These are phyloP conservation scores for Tolypocladium sp. DNA, from an alignment of 2,329 filamentous ascomycete species.

Conservation along the genomic window DNA sequence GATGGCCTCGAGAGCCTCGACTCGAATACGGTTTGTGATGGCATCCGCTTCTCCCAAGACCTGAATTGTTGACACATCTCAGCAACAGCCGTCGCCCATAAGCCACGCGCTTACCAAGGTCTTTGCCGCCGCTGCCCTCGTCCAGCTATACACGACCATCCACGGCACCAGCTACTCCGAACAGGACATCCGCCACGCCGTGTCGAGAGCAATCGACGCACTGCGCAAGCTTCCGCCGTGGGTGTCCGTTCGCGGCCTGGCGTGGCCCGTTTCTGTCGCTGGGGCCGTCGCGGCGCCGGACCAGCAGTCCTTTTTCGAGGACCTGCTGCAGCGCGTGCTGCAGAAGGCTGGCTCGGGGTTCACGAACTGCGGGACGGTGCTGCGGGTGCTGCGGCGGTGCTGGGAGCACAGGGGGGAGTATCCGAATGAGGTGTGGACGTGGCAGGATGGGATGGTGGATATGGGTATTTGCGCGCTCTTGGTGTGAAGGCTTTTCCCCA, in stretches of 20 bases:
- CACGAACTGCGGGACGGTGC: constrained; percentile 9
- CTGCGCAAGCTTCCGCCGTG: constrained; percentile 4
- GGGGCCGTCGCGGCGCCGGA: constrained; percentile 7
- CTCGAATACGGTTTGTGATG: not conserved
- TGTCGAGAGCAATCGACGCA: constrained; percentile 3
- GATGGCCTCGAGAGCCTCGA: not conserved
- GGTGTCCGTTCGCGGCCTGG: constrained; percentile 6
- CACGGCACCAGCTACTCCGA: not conserved
- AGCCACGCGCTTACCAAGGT: constrained; percentile 2
- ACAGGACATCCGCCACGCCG: not conserved
- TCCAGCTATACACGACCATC: constrained; percentile 6
- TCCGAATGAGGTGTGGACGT: constrained; percentile 6
- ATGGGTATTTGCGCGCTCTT: constrained; percentile 11
- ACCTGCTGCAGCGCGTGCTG: constrained; percentile 2
- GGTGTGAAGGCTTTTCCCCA: constrained; percentile 1
- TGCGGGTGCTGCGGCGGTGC: constrained; percentile 6
- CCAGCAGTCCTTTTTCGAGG: constrained; percentile 8
- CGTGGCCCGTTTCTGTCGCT: constrained; percentile 9
- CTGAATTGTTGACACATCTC: not conserved
- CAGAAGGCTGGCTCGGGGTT: constrained; percentile 4
- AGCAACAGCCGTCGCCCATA: not conserved
- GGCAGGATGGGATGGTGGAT: constrained; percentile 7
- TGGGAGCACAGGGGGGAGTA: constrained; percentile 4
- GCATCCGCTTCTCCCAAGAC: not conserved
- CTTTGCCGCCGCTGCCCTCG: constrained; percentile 7